Base-by-base conservation (phyloP, 257 asterid species). In the Scutellaria minor region DNA sequence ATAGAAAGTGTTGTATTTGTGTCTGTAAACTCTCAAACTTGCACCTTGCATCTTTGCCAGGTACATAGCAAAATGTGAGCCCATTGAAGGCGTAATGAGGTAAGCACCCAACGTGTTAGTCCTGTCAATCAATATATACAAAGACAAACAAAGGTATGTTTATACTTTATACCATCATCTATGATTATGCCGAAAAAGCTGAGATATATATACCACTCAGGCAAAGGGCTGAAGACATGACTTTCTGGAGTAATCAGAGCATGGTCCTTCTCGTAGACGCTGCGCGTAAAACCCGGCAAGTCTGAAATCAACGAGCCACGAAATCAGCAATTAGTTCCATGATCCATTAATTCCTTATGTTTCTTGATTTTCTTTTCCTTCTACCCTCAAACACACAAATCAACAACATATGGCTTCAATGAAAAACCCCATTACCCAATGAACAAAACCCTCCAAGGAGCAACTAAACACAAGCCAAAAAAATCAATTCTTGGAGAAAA, bases 161-260 rank as follows among this genome's bases (percentile, higher is more conserved):
- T 24, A 24, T 27, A 61, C n/a, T 75, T 41, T 42, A 44, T 27
- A 61, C n/a, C 31, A 80, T 57, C 37, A 78, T 55, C 15, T 39
- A 61, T 2, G 61, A 77, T 60, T 42, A 12, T 67, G 46, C 14
- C 20, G 40, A 62, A 71, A 46, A 31, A 18, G 60, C 11, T 6
- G 40, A 71, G 66, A 50, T 50, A 40, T 60, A 61, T 47, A 46
- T 83, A 94, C 99, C 99, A 95, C 22, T 86, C 85, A 7, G 98
- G 92, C 76, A 92, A 79, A 77, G 94, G 97, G 83, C 97, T 74
- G 76, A 87, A 95, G 66, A 95, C 99, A 71, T 91, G 99, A 72
- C 99, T 95, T 85, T 95, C 98, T 40, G 97, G 98, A 77, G 98
- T 88, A 71, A 95, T 86, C 75, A 95, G 75, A 83, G 98, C 96